A percentile compares a stretch with the other conserved stretches of the same genome.
These are phyloP conservation scores for Colletotrichum liaoningense DNA, from an alignment of 2,329 filamentous ascomycete species.

Conservation along the genomic window DNA sequence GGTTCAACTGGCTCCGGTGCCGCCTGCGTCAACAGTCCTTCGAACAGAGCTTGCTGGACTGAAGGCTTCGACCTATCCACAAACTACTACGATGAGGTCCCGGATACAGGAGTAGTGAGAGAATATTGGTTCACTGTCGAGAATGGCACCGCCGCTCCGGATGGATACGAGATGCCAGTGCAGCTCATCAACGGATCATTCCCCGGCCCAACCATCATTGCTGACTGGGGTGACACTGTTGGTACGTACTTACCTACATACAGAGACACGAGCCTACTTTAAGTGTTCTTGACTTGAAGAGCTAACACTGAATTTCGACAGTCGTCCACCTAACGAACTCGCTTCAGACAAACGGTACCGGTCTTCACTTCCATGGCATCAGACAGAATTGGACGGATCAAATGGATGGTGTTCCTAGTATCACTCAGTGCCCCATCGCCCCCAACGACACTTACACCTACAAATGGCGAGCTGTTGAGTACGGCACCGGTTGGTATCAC, in stretches of 20 bases:
- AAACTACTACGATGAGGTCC: slow-evolving; percentile 3
- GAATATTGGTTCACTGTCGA: slow-evolving; percentile 10
- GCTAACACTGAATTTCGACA: too few species aligned
- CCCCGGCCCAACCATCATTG: slow-evolving; percentile 69
- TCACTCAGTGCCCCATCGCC: slow-evolving; percentile 63
- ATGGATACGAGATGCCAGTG: too few species aligned
- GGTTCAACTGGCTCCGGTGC: too few species aligned
- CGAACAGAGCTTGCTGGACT: not conserved
- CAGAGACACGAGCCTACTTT: too few species aligned
- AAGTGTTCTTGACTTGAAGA: too few species aligned
- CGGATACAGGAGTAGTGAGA: slow-evolving; percentile 1
- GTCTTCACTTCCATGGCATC: slow-evolving; percentile 73
- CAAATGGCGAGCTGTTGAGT: slow-evolving; percentile 65
- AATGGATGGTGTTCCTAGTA: slow-evolving; percentile 65
- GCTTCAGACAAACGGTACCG: slow-evolving; percentile 64
- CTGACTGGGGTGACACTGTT: slow-evolving; percentile 62
- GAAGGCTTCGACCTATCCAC: not conserved
- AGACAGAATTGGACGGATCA: slow-evolving; percentile 65
- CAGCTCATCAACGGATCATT: slow-evolving; percentile 63
- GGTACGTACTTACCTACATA: not conserved
- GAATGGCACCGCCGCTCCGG: not conserved
- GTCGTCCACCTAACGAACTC: slow-evolving; percentile 66
- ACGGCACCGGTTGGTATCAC: slow-evolving; percentile 71
- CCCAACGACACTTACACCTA: slow-evolving; percentile 67
- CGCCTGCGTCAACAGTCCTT: not conserved